phyloP scores from a whole-genome alignment of 2,329 filamentous ascomycete species.

The Monilinia polystroma region DNA sequence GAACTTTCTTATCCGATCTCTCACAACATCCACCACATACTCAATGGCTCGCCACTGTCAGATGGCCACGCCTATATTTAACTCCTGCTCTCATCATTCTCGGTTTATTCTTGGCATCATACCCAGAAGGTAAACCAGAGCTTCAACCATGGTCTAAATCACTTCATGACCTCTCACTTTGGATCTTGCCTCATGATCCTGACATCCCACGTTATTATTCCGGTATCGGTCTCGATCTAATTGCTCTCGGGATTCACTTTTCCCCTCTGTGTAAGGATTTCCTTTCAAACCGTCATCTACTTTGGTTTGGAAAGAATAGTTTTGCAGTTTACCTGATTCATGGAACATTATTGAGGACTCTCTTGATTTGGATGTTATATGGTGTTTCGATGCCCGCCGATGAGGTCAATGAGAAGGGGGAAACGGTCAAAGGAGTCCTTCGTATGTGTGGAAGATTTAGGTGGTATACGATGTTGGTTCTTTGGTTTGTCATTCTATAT shows the following conservation, averaged over 20 bases:
- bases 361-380: slow-evolving; percentile 61
- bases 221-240: slow-evolving; percentile 49
- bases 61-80: slow-evolving; percentile 47
- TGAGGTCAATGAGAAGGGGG: slow-evolving; percentile 38
- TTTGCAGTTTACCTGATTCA: slow-evolving; percentile 66
- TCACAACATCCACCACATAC: slow-evolving; percentile 52
- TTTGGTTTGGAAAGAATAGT: slow-evolving; percentile 63
- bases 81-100: slow-evolving; percentile 51
- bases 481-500: slow-evolving; percentile 51
- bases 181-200: slow-evolving; percentile 48
- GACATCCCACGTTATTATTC: slow-evolving; percentile 52
- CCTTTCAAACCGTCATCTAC: slow-evolving; percentile 54
- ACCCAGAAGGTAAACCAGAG: slow-evolving; percentile 55
- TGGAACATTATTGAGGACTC: slow-evolving; percentile 57
- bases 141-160: slow-evolving; percentile 54
- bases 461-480: slow-evolving; percentile 44
- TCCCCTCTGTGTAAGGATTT: slow-evolving; percentile 51
- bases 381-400: slow-evolving; percentile 43
- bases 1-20: slow-evolving; percentile 61
- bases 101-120: slow-evolving; percentile 59
- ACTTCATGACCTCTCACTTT: slow-evolving; percentile 45
- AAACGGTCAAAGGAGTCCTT: slow-evolving; percentile 41
- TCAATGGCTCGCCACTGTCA: slow-evolving; percentile 47
- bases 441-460: slow-evolving; percentile 42
- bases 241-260: slow-evolving; percentile 53